Conservation (phyloP, 108 stramenopile species). For the Skeletonema grethae region DNA sequence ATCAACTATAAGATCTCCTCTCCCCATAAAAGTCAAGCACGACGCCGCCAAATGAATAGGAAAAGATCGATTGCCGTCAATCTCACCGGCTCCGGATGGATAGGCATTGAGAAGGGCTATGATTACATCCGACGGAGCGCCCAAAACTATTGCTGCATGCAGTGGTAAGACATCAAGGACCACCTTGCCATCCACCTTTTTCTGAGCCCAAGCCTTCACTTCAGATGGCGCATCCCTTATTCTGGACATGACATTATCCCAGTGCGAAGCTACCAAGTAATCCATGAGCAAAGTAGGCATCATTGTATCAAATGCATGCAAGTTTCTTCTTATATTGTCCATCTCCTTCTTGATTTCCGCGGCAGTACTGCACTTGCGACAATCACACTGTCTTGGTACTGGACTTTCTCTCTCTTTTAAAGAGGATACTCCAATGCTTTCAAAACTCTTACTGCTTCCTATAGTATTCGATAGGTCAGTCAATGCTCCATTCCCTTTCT, state of each 20-base stretch:
- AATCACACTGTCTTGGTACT: neutral
- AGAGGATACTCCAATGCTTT: neutral
- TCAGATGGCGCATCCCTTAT: neutral
- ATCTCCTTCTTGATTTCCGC: neutral
- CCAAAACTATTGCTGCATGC: slow-evolving; percentile 73
- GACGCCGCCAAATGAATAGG: slow-evolving; percentile 68
- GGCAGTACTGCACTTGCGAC: neutral
- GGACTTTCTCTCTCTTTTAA: neutral
- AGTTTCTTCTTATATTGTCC: neutral
- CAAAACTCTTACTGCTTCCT: neutral
- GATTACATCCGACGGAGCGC: slow-evolving; percentile 56
- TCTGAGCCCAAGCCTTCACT: slow-evolving; percentile 4
- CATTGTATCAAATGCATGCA: neutral
- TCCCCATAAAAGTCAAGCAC: neutral
- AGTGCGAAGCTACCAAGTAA: neutral
- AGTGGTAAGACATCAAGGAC: slow-evolving; percentile 53
- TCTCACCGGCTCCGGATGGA: slow-evolving; percentile 49
- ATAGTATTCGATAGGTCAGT: neutral
- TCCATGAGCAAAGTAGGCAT: neutral
- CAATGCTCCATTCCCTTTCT: slow-evolving; percentile 1
- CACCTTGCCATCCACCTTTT: neutral
- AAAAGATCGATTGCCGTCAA: slow-evolving; percentile 80
- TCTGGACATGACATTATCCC: neutral
- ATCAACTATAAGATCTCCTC: neutral
- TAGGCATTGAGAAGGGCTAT: slow-evolving; percentile 55